Evolutionary conservation across 257 asterid genomes (phyloP), one percentile per base, ranked within the genome.

Genomic region (Capsicum pubescens): DNA sequence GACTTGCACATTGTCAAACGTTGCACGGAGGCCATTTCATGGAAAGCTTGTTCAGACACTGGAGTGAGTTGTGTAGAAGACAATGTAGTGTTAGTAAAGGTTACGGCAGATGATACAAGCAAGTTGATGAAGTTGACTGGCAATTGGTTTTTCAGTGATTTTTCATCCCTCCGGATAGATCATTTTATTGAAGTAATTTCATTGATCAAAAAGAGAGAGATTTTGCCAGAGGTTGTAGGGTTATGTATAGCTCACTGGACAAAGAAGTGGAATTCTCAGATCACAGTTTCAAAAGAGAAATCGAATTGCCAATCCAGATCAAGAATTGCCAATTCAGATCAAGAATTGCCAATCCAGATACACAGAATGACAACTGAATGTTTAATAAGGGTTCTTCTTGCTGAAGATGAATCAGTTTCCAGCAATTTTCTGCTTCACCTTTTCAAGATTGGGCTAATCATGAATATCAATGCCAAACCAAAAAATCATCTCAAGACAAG

Each of bases 371-470:
- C 84, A 57, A 81, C 87, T 48, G 90, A 88, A 67, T 83, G 83
- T 63, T 50, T 86, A 79, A 81, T 88, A 21, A 85, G 83, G 74
- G 80, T 88, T 15, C 61, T 86, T 21, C 86, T 84, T 35, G 48
- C 21, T 36, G 88, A 88, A 82, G 87, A 56, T 36, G 84, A 81
- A 44, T 84, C 90, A 36, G 71, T 84, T 57, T 76, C 88, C 83
- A 83, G 84, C 83, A 88, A 86, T 84, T 88, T 88, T 84, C 89
- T 84, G 68, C 88, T 88, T 68, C 88, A 84, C 19, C 86, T 88
- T 14, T 50, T 81, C 63, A 88, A 88, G 83, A 64, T 82, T 36
- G 87, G 84, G 13, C 67, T 42, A 48, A 46, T 86, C 9, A 67
- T 88, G 87, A 83, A 80, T 74, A 83, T 81, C 17, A 35, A 68